phyloP scores from a whole-genome alignment of 176 grass and related monocot species.

The Stipa capillata region DNA sequence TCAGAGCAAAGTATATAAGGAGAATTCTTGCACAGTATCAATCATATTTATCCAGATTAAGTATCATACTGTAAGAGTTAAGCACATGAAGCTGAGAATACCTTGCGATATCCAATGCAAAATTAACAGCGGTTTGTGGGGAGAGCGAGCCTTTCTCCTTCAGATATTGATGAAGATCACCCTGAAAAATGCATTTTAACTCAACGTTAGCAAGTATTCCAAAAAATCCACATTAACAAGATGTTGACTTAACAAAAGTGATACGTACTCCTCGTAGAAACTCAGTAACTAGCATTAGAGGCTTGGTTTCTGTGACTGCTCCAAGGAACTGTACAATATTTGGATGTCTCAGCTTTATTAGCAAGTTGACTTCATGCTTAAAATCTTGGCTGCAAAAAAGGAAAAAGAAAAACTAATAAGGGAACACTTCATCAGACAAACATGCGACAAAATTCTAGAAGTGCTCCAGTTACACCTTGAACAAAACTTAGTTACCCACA shows the following conservation, averaged over 20 bases:
- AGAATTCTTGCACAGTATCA: background rate
- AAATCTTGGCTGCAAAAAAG: constrained; percentile 84
- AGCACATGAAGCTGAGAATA: constrained; percentile 33
- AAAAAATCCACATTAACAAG: background rate
- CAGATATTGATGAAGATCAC: constrained; percentile 97
- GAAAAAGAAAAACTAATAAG: constrained; percentile 7
- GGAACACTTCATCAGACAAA: background rate
- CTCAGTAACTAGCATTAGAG: constrained; percentile 93
- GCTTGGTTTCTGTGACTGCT: constrained; percentile 95
- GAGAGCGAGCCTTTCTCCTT: constrained; percentile 84
- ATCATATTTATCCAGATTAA: background rate
- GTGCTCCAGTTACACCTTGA: background rate
- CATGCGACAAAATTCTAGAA: background rate
- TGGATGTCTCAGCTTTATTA: constrained; percentile 97
- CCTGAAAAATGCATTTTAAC: constrained; percentile 46
- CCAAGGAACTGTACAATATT: constrained; percentile 99
- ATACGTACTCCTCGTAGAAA: constrained; percentile 80
- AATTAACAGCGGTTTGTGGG: constrained; percentile 65
- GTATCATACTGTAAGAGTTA: background rate
- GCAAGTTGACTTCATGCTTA: constrained; percentile 96
- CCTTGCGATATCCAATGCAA: constrained; percentile 96
- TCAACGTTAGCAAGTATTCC: background rate
- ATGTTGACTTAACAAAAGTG: background rate
- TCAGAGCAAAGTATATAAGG: background rate
- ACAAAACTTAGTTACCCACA: background rate